phyloP scores from a whole-genome alignment of 768 basidiomycete genomes.

The Tulasnella sp. region DNA sequence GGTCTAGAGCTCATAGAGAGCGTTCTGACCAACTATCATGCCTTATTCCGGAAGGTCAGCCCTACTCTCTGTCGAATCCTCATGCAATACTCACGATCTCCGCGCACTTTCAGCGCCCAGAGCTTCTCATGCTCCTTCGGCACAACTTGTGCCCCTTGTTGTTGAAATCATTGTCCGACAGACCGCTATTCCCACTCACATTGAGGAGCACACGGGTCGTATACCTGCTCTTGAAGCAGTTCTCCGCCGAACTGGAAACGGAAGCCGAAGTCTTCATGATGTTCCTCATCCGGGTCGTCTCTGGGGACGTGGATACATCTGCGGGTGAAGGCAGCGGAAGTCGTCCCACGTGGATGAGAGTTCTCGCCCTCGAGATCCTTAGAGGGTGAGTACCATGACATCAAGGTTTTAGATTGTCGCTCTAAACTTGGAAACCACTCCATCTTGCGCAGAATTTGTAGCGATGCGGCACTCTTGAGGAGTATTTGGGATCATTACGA shows the following conservation, averaged over 20 bases:
- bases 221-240: conserved; percentile 86
- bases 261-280: conserved; percentile 83
- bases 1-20: conserved; percentile 96
- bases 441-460: conserved; percentile 48
- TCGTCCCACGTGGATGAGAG: conserved; percentile 72
- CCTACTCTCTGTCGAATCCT: background rate
- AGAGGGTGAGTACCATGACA: conserved; percentile 45
- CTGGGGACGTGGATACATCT: conserved; percentile 29
- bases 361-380: conserved; percentile 86
- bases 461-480: conserved; percentile 66
- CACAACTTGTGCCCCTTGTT: conserved; percentile 86
- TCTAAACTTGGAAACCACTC: no score
- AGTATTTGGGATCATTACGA: conserved; percentile 75
- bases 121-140: conserved; percentile 75
- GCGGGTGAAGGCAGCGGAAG: conserved; percentile 25
- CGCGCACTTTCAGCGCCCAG: conserved; percentile 47
- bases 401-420: background rate
- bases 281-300: conserved; percentile 34
- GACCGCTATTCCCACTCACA: conserved; percentile 71
- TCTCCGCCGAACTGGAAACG: conserved; percentile 64
- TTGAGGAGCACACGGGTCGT: conserved; percentile 89
- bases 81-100: background rate
- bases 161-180: conserved; percentile 73
- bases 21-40: conserved; percentile 84
- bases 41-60: conserved; percentile 68